phyloP scores from a whole-genome alignment of 2,329 filamentous ascomycete genomes.

The Phyllachora maydis region DNA sequence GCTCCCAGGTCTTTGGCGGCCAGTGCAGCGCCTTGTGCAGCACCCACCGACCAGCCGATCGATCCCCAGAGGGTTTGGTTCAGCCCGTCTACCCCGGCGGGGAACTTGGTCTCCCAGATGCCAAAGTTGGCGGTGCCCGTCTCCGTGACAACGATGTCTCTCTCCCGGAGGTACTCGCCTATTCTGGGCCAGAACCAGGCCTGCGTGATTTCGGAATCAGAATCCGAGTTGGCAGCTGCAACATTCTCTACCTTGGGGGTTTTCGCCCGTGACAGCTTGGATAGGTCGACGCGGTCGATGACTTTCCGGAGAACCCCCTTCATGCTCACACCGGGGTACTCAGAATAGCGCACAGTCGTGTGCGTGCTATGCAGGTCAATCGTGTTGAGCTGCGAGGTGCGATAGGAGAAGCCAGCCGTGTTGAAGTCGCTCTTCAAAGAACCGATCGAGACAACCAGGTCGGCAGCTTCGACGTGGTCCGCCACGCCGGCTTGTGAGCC shows the following conservation, averaged over 20 bases:
- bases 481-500: conserved; percentile 47
- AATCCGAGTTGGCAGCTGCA: conserved; percentile 17
- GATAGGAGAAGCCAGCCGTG: conserved; percentile 65
- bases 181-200: conserved; percentile 61
- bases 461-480: conserved; percentile 43
- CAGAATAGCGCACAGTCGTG: conserved; percentile 55
- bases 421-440: conserved; percentile 52
- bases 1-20: conserved; percentile 34
- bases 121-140: conserved; percentile 44
- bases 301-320: conserved; percentile 57
- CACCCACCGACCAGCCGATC: conserved; percentile 7
- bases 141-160: conserved; percentile 68
- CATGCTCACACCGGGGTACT: conserved; percentile 62
- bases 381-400: conserved; percentile 53
- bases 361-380: conserved; percentile 65
- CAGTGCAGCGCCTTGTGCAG: conserved; percentile 5
- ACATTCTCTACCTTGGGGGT: conserved; percentile 33
- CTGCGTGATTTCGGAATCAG: conserved; percentile 35
- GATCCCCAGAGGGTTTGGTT: conserved; percentile 7
- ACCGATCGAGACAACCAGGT: conserved; percentile 52
- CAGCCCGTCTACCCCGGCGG: conserved; percentile 3
- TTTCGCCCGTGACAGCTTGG: conserved; percentile 31
- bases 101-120: conserved; percentile 2
- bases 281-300: conserved; percentile 33
- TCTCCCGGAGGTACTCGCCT: conserved; percentile 40